Conservation (phyloP, 352 stramenopile genomes). For the Thalassiosira ordinaria region DNA sequence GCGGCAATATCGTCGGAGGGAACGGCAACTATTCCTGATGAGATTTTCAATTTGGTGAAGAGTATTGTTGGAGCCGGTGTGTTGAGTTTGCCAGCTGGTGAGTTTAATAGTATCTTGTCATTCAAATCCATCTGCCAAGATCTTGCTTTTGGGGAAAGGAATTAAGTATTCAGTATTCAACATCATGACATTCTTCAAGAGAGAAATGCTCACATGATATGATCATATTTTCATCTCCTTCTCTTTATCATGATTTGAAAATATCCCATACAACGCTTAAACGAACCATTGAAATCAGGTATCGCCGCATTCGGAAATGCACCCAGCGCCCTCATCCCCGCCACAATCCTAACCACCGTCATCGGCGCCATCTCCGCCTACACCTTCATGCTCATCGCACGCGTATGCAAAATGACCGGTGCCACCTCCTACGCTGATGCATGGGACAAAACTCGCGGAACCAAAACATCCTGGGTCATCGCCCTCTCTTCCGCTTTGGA, state of each 20-base stretch:
- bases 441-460: conserved; percentile 82
- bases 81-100: conserved; percentile 77
- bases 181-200: too few relatives aligned
- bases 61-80: conserved; percentile 83
- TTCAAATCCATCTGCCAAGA: too few relatives aligned
- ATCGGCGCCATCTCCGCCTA: conserved; percentile 85
- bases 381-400: conserved; percentile 86
- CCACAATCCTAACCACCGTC: conserved; percentile 58
- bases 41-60: conserved; percentile 86
- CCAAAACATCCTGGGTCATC: conserved; percentile 62
- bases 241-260: too few relatives aligned
- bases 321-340: conserved; percentile 67
- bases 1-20: conserved; percentile 56
- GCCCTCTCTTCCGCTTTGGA: conserved; percentile 52
- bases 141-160: too few relatives aligned
- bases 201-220: too few relatives aligned
- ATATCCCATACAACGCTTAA: too few relatives aligned
- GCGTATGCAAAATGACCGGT: conserved; percentile 81
- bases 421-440: conserved; percentile 82
- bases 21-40: conserved; percentile 79
- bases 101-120: conserved; percentile 30
- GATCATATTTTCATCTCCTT: too few relatives aligned
- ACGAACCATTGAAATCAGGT: conserved; percentile 11
- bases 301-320: conserved; percentile 69
- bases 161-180: too few relatives aligned